Percentiles rank a stretch among this genome's conserved stretches.
phyloP scores from a whole-genome alignment of 257 asterid genomes.

The Echites panduratus region DNA sequence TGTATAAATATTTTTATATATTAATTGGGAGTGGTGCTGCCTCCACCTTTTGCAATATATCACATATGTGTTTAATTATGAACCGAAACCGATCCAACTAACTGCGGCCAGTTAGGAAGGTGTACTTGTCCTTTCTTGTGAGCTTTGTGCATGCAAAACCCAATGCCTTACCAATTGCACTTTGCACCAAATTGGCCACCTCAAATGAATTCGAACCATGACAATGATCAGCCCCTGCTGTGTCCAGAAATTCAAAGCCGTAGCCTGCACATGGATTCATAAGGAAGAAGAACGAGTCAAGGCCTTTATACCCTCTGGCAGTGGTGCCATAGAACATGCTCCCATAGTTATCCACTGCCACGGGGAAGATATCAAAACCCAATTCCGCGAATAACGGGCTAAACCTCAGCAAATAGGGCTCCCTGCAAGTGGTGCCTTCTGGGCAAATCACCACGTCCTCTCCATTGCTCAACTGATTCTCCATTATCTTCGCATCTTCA shows the following conservation, averaged over 20 bases:
- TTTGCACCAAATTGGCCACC: neutral
- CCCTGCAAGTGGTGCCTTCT: slow-evolving; percentile 2
- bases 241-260: neutral
- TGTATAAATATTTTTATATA: too few relatives aligned
- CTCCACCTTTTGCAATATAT: too few relatives aligned
- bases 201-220: neutral
- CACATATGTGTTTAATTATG: too few relatives aligned
- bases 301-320: neutral
- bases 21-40: too few relatives aligned
- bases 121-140: slow-evolving; percentile 1
- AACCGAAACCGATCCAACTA: too few relatives aligned
- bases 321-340: slow-evolving; percentile 6
- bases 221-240: neutral
- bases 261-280: neutral
- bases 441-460: neutral
- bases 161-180: neutral
- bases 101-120: neutral
- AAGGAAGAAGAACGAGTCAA: slow-evolving; percentile 1
- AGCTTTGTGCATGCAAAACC: neutral
- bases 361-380: neutral
- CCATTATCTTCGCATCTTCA: neutral
- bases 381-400: neutral
- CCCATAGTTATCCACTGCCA: neutral
- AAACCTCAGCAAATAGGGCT: slow-evolving; percentile 1
- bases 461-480: neutral